Percentiles rank a stretch among this genome's conserved stretches.
These are phyloP conservation scores for Phaeodactylum tricornutum DNA, from an alignment of 108 stramenopile genomes.

Conservation along the genomic window DNA sequence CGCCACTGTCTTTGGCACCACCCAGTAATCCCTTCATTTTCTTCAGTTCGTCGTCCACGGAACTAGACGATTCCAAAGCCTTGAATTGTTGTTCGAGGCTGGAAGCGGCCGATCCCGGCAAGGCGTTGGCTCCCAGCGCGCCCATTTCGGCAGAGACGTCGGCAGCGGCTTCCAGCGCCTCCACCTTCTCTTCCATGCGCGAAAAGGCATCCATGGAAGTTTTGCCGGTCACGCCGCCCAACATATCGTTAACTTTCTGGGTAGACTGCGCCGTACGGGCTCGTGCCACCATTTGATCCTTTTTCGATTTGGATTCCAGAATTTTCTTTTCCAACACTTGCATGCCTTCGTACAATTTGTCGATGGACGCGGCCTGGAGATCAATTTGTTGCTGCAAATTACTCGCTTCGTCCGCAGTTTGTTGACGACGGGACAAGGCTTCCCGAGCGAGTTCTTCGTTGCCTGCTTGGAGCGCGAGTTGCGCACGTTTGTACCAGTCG, in stretches of 20 bases:
- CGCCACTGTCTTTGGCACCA: constrained; percentile 10
- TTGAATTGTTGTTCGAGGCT: constrained; percentile 83
- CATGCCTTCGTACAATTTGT: constrained; percentile 91
- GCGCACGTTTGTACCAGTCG: constrained; percentile 93
- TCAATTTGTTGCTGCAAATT: constrained; percentile 69
- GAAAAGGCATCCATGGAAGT: constrained; percentile 91
- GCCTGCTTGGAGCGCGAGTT: constrained; percentile 85
- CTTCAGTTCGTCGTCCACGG: constrained; percentile 84
- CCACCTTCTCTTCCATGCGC: constrained; percentile 97
- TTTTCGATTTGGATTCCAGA: constrained; percentile 86
- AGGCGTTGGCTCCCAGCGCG: constrained; percentile 21
- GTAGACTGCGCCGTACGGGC: constrained; percentile 93
- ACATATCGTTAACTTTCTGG: constrained; percentile 94
- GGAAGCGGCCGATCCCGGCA: constrained; percentile 60
- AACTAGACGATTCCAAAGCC: constrained; percentile 61
- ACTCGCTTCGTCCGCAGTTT: constrained; percentile 65
- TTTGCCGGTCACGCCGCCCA: constrained; percentile 78
- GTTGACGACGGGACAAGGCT: constrained; percentile 83
- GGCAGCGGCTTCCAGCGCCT: constrained; percentile 84
- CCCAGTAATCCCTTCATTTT: constrained; percentile 77
- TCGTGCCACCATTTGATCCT: constrained; percentile 92
- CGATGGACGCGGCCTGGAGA: constrained; percentile 59
- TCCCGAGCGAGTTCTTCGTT: constrained; percentile 92
- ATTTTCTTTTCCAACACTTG: constrained; percentile 89
- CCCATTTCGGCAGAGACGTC: constrained; percentile 92